Conservation (phyloP, 305 asterid species). For the Salvia sclarea region DNA sequence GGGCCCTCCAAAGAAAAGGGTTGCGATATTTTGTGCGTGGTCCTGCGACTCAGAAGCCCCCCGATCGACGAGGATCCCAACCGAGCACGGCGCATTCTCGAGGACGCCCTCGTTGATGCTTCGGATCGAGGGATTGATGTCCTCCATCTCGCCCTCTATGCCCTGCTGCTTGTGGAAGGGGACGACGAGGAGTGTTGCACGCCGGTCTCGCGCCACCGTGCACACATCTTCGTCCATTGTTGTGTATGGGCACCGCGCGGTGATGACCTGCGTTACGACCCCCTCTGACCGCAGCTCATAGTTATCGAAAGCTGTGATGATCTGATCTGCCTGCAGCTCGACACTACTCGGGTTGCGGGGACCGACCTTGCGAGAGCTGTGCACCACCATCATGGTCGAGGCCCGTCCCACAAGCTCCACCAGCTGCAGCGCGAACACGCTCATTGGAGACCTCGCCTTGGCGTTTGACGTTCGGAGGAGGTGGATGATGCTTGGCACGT, state of each 20-base stretch:
- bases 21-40: constrained; percentile 48
- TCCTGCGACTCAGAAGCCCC: constrained; percentile 47
- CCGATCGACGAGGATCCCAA: constrained; percentile 68
- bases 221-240: constrained; percentile 91
- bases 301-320: constrained; percentile 70
- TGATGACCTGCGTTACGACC: constrained; percentile 62
- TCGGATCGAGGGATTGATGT: constrained; percentile 59
- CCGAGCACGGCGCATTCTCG: constrained; percentile 78
- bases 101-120: constrained; percentile 74
- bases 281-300: constrained; percentile 79
- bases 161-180: constrained; percentile 75
- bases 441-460: constrained; percentile 52
- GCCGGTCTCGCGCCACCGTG: constrained; percentile 66
- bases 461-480: constrained; percentile 73
- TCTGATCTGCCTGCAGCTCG: constrained; percentile 76
- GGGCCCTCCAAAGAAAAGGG: constrained; percentile 83
- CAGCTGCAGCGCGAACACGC: constrained; percentile 72
- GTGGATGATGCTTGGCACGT: constrained; percentile 62
- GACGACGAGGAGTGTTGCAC: constrained; percentile 57
- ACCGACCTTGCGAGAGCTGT: constrained; percentile 56
- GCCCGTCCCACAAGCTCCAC: constrained; percentile 92
- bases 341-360: constrained; percentile 60
- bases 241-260: constrained; percentile 63
- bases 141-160: constrained; percentile 68
- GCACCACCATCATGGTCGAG: constrained; percentile 66